A percentile compares a stretch with the other conserved stretches of the same genome.
Conservation (phyloP, 176 grass and related monocot genomes). For the Avena eriantha region DNA sequence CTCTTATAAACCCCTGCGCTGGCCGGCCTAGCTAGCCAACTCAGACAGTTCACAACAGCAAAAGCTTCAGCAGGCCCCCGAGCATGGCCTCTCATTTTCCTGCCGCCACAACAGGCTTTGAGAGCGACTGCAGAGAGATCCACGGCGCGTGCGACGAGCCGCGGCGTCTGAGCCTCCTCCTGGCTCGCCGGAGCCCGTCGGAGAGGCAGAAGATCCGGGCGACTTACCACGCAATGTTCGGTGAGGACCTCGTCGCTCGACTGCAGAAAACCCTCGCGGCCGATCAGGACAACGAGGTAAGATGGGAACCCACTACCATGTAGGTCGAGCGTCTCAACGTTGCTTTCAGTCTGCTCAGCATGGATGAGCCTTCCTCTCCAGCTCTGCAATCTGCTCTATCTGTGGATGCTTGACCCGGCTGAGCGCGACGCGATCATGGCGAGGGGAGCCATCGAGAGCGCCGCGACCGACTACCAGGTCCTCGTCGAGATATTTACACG, state of each 20-base stretch:
- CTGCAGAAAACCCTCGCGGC: conserved; percentile 38
- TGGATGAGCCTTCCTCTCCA: conserved; percentile 19
- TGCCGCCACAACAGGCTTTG: neutral
- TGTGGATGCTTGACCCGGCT: conserved; percentile 83
- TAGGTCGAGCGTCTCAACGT: neutral
- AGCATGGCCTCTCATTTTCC: conserved; percentile 44
- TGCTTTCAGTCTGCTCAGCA: conserved; percentile 6
- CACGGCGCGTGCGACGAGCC: conserved; percentile 57
- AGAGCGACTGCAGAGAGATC: conserved; percentile 74
- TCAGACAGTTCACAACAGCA: conserved; percentile 2
- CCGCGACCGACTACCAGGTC: conserved; percentile 50
- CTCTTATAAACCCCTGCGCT: conserved; percentile 18
- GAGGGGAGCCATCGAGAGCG: conserved; percentile 52
- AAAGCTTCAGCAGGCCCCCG: neutral
- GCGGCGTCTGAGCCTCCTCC: conserved; percentile 47
- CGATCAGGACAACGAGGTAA: conserved; percentile 69
- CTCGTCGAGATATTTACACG: conserved; percentile 89
- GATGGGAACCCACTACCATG: no score
- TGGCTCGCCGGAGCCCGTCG: conserved; percentile 53
- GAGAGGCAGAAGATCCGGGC: conserved; percentile 78
- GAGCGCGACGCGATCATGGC: conserved; percentile 76
- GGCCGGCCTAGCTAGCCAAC: neutral
- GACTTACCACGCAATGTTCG: conserved; percentile 61
- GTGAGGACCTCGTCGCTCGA: conserved; percentile 60
- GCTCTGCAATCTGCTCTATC: conserved; percentile 70